Base-by-base conservation (phyloP, 345 rosid genomes). In the Lepidium didymum region DNA sequence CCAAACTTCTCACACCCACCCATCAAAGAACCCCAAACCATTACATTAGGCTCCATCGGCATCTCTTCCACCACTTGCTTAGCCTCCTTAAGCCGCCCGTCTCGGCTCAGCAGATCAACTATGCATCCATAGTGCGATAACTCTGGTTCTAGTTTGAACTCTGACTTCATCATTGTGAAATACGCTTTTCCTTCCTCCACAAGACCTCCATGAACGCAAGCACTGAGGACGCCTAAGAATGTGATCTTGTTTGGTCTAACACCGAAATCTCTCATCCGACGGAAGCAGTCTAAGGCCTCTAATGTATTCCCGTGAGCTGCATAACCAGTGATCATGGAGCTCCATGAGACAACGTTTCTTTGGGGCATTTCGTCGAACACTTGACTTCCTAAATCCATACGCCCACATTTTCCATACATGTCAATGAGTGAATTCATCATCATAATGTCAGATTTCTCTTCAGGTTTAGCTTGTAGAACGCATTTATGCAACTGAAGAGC, bases 1-100 rank as follows among this genome's bases (percentile, higher is more conserved):
- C 86, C 92, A 74, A 78, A 78, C 73, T 84, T 90, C 87, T 93
- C 98, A 66, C 96, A 90, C 38, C 88, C 98, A 68, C 97, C 92
- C 85, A 90, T 79, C 85, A 90, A 77, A 77, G 93, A 84, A 49
- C 98, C 98, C 82, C 90, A 88, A 14, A 88, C 82, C 12, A 85
- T 84, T 51, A 80, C 86, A 52, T 81, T 92, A 11, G 98, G 75
- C 80, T 59, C 78, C 94, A 92, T 78, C 13, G 96, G 89, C 96
- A 92, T 90, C 51, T 54, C 83, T 75, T 88, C 90, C 44, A 88
- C 82, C 54, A 83, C 68, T 72, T 62, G 75, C 64, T 81, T 85
- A 2, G 97, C 96, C 58, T 88, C 97, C 68, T 82, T 38, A 6
- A 90, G 83, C 82, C 73, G 63, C 75, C 96, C 96, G 3, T 81